Evolutionary conservation across 2,329 filamentous ascomycete genomes (phyloP).

Genomic region (Alternaria atra): DNA sequence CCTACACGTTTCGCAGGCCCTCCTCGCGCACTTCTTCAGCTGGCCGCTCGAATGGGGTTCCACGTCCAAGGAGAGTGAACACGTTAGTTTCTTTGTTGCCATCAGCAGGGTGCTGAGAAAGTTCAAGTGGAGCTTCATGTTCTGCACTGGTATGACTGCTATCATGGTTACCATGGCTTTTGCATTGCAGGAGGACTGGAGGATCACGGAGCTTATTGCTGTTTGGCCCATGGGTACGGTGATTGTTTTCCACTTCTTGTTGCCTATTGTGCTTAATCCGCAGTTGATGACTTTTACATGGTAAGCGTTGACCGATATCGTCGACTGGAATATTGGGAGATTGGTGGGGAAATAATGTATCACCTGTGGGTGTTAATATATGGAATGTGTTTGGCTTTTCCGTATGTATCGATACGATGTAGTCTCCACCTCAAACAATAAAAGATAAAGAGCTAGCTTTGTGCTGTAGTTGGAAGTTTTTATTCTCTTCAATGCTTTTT

Average conservation of each 20-base stretch:
- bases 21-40: slow-evolving; percentile 84
- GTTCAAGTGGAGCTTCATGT: slow-evolving; percentile 73
- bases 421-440: not conserved
- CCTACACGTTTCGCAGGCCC: slow-evolving; percentile 80
- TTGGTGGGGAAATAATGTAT: not conserved
- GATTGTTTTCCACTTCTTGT: slow-evolving; percentile 72
- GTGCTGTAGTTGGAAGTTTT: not conserved
- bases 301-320: slow-evolving; percentile 52
- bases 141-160: slow-evolving; percentile 67
- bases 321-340: not conserved
- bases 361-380: not conserved
- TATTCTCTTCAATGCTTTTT: not conserved
- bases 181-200: slow-evolving; percentile 69
- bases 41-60: slow-evolving; percentile 88
- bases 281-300: slow-evolving; percentile 82
- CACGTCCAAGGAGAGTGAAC: slow-evolving; percentile 82
- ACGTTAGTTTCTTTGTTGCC: slow-evolving; percentile 86
- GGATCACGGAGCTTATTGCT: slow-evolving; percentile 64
- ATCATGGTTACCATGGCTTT: slow-evolving; percentile 72
- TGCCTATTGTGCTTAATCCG: slow-evolving; percentile 79
- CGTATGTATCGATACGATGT: not conserved
- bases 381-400: not conserved
- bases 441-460: not conserved
- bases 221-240: slow-evolving; percentile 77
- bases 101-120: slow-evolving; percentile 79